Evolutionary conservation across 257 asterid genomes (phyloP).

Genomic region (Rhazya stricta): DNA sequence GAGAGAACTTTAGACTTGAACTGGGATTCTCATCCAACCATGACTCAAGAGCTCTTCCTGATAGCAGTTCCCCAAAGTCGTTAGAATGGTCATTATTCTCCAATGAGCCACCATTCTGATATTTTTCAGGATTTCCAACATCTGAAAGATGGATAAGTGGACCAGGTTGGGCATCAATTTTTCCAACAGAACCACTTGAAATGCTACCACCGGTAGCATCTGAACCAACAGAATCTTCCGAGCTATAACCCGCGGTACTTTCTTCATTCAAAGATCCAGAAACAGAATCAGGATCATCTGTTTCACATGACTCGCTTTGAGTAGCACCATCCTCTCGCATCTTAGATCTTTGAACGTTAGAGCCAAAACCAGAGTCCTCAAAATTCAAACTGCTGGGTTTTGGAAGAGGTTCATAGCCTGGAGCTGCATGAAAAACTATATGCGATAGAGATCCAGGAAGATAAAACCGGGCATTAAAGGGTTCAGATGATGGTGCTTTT

Average conservation of each 20-base stretch:
- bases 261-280: conserved; percentile 81
- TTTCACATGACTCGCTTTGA: conserved; percentile 43
- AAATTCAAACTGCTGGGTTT: conserved; percentile 67
- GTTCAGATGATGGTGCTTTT: conserved; percentile 42
- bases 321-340: conserved; percentile 25
- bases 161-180: conserved; percentile 38
- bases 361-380: conserved; percentile 32
- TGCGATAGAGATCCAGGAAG: conserved; percentile 99
- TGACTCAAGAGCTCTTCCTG: conserved; percentile 73
- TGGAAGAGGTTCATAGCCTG: conserved; percentile 98
- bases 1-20: conserved; percentile 43
- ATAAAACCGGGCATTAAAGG: conserved; percentile 63
- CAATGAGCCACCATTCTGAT: conserved; percentile 28
- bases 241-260: conserved; percentile 61
- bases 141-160: conserved; percentile 76
- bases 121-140: conserved; percentile 40
- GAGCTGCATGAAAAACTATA: conserved; percentile 98
- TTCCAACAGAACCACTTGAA: conserved; percentile 37
- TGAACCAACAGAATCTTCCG: conserved; percentile 59
- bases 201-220: conserved; percentile 42
- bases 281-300: conserved; percentile 47
- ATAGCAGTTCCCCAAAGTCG: conserved; percentile 65
- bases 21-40: conserved; percentile 81
- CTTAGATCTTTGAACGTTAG: conserved; percentile 25
- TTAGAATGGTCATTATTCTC: conserved; percentile 34